Evolutionary conservation across 768 basidiomycete species (phyloP), one percentile per base, ranked within the genome.

Genomic region (Panaeolus papilionaceus): DNA sequence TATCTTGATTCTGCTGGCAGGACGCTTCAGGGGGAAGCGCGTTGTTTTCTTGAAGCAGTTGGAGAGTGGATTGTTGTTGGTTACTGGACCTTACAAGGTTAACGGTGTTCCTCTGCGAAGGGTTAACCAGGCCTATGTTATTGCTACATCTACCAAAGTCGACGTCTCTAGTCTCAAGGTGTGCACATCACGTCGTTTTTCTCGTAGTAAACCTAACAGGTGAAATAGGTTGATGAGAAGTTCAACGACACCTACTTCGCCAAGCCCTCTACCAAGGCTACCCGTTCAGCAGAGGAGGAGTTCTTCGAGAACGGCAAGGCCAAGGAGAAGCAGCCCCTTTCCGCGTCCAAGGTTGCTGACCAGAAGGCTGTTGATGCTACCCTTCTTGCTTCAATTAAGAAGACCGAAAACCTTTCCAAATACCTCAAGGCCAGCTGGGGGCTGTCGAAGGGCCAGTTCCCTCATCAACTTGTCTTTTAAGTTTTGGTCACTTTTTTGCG

Each of bases 11-110:
- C 85, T 99, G 74, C 90, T 99, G 75, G 97, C 98, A 69, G 98
- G 98, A 76, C 93, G 96, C 77, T 99, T 94, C 93, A 86, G 94
- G 72, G 97, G 97, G 71, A 99, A 99, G 89, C 90, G 98, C 65
- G 98, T 99, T 71, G 96, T 99, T 67, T 97, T 95, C 83, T 85
- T 99, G 84, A 98, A 98, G 88, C 95, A 96, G 85, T 83, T 99
- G 79, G 87, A 88, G 74, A 92, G 92, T 70, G 98, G 98, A 65
- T 82, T 99, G 76, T 82, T 99, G 75, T 86, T 99, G 81, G 95
- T 99, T 74, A 95, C 96, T 44, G 98, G 98, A 66, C 98, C 98
- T 61, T 98, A 89, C 89, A 97, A 95, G 88, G 79, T 99, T 79
- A 99, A 99, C 82, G 98, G 98, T 79, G 97, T 99, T 58, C 98